These are phyloP conservation scores for Phialophora macrospora DNA, from an alignment of 2,329 filamentous ascomycete species.

Conservation along the genomic window DNA sequence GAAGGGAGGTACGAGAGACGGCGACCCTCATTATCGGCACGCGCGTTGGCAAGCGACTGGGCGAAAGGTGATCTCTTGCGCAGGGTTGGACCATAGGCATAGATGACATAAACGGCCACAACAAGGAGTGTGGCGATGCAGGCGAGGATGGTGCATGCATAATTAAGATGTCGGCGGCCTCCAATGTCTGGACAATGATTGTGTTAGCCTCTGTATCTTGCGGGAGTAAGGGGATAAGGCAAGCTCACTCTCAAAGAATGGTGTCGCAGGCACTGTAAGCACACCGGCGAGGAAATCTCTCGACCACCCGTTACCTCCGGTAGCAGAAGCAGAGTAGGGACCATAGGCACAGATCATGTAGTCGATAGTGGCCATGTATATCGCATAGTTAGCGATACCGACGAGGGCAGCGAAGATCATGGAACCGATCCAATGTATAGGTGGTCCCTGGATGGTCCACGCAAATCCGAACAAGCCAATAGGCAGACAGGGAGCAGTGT, in stretches of 20 bases:
- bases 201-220: constrained; percentile 11
- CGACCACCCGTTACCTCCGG: constrained; percentile 69
- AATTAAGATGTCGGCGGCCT: constrained; percentile 60
- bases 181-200: constrained; percentile 54
- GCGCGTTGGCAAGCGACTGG: constrained; percentile 61
- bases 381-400: constrained; percentile 66
- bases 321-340: constrained; percentile 68
- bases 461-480: constrained; percentile 69
- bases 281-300: constrained; percentile 69
- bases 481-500: constrained; percentile 62
- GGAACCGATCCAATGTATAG: constrained; percentile 65
- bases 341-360: constrained; percentile 71
- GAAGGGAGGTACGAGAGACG: constrained; percentile 45
- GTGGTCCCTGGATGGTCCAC: constrained; percentile 62
- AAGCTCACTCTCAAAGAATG: constrained; percentile 51
- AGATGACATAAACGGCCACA: constrained; percentile 68
- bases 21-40: constrained; percentile 42
- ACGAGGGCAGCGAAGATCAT: constrained; percentile 66
- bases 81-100: constrained; percentile 66
- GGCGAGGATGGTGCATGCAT: constrained; percentile 68
- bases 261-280: constrained; percentile 64
- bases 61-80: constrained; percentile 68
- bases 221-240: constrained; percentile 11
- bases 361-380: constrained; percentile 70
- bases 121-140: constrained; percentile 66